Evolutionary conservation across 768 basidiomycete species (phyloP), one percentile per base, ranked within the genome.

Genomic region (Pilatotrama ljubarskyi): DNA sequence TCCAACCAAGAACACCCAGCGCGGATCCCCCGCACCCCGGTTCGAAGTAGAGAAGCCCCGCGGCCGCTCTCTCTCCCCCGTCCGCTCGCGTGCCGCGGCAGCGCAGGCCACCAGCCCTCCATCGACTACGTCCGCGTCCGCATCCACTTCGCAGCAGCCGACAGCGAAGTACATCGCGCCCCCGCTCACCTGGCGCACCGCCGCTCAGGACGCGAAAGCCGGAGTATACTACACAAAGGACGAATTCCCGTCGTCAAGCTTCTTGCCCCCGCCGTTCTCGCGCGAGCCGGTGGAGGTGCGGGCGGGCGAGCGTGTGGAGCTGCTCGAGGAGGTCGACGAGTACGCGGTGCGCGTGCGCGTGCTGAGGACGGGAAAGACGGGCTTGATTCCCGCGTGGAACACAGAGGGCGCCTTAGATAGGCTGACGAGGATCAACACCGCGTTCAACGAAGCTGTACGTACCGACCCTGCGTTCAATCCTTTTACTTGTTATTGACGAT

Each of bases 381-480:
- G 70, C 20, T 32, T 68, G 14, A 52, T 71, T 13, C 70, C 70
- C n/a, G 57, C 63, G 24, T 71, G 70, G 70, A 67, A 68, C 58
- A 50, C 64, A 25, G 70, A 71, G 62, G 70, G 64, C 40, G 65
- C 70, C 29, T 56, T 69, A 40, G 68, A 71, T 51, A 47, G 68
- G 37, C 51, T 71, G n/a, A 69, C 70, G 55, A 43, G 70, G 44
- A 47, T 68, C 54, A 71, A 71, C 50, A 71, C 69, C 59, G 63
- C 63, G 50, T 63, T 69, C 55, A 71, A 71, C 62, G 70, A 71
- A 36, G 66, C 65, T 38, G 70, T 71, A 59, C 50, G 70, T 66
- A 24, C 18, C 32, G 5, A 32, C 29, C 29, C 37, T 8, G 35
- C 17, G 6, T 35, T 13, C 17, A 20, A 42, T 1, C 2, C 25